phyloP scores from a whole-genome alignment of 2,329 filamentous ascomycete genomes.

The Aspergillus nomiae region DNA sequence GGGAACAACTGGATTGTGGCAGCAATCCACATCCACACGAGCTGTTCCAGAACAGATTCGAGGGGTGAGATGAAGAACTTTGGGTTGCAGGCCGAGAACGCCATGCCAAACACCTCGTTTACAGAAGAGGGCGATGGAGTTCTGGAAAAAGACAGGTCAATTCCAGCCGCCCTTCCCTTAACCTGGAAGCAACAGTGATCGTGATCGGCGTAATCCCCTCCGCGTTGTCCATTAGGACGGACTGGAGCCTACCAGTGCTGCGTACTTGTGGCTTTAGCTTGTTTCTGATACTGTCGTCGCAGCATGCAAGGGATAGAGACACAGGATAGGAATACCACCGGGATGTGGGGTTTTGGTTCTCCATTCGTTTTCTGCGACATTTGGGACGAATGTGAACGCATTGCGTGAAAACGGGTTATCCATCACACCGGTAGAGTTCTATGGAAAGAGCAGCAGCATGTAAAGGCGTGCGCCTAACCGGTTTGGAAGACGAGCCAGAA shows the following conservation, averaged over 20 bases:
- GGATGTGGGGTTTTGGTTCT: background rate
- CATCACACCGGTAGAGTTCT: background rate
- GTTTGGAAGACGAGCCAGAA: background rate
- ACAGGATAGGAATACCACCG: background rate
- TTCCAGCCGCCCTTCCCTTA: slow-evolving; percentile 3
- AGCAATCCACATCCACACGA: background rate
- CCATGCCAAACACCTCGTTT: slow-evolving; percentile 17
- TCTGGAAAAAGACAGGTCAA: slow-evolving; percentile 25
- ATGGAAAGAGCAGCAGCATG: background rate
- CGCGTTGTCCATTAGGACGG: slow-evolving; percentile 7
- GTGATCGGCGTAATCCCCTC: slow-evolving; percentile 19
- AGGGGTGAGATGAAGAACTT: slow-evolving; percentile 5
- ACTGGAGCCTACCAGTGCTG: slow-evolving; percentile 11
- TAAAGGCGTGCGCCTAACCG: background rate
- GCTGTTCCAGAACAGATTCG: slow-evolving; percentile 1
- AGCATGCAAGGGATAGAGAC: slow-evolving; percentile 21
- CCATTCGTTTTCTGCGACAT: background rate
- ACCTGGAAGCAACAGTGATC: slow-evolving; percentile 7
- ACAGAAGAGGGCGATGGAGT: slow-evolving; percentile 21
- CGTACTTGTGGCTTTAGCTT: slow-evolving; percentile 8
- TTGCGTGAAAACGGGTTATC: background rate
- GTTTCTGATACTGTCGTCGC: slow-evolving; percentile 12
- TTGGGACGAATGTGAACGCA: background rate
- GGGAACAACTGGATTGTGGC: background rate
- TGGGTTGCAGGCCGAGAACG: slow-evolving; percentile 5